Evolutionary conservation across 805 yeast genomes (phyloP), one percentile per base, ranked within the genome.

Genomic region (Candida michaelii): DNA sequence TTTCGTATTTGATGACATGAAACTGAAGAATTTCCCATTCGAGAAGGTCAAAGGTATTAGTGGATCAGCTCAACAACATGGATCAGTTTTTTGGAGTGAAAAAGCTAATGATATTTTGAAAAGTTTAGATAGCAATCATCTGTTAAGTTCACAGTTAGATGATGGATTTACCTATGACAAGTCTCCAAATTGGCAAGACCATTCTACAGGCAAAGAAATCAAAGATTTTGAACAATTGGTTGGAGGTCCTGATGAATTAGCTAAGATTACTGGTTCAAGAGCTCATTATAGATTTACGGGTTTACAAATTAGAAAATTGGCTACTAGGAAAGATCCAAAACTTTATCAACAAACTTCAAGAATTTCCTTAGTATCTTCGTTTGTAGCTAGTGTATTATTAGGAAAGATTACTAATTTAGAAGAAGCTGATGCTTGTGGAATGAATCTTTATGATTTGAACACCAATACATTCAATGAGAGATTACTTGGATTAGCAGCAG

Each of bases 101-200:
- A 51, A 64, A 6, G 82, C 86, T 0, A 59, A 63, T 1, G 46
- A 50, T 0, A 47, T 71, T 3, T 66, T 89, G 39, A 32, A 46
- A 1, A 45, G 52, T 0, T 62, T 85, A 43, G 50, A 68, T 0
- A 19, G 55, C 0, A 45, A 50, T 4, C 38, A 54, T 10, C 45
- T 68, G 2, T 64, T 86, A 38, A 57, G 68, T 27, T 72, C 66
- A 1, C 85, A 76, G 47, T 53, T 85, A 29, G 51, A 54, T 15
- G 51, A 51, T 1, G 83, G 85, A 1, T 83, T 87, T 50, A 69
- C 91, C 1, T 73, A 80, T 51, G 68, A 73, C 5, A 71, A 71
- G 30, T 83, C 95, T 4, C 96, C 97, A 7, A 89, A 90, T 58
- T 89, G 97, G 97, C 97, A 89, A 62, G 97, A 89, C 56, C 95